A percentile compares a stretch with the other conserved stretches of the same genome.
Conservation (phyloP, 1,284 basidiomycete genomes). For the Uromyces viciae-fabae region DNA sequence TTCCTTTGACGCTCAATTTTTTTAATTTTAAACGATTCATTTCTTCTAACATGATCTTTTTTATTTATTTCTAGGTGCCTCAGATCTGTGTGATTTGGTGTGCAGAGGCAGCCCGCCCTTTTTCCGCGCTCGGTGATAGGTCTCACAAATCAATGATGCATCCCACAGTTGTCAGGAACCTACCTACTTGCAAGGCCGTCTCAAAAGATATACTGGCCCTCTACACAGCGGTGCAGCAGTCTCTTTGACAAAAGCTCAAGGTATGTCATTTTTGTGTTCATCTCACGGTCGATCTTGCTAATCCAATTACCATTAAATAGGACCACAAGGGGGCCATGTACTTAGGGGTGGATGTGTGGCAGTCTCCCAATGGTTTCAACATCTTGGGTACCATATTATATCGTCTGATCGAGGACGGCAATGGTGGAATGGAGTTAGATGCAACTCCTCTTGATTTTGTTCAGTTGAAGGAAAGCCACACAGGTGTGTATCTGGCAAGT, state of each 20-base stretch:
- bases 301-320: no score
- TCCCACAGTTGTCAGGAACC: background rate
- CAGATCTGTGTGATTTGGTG: background rate
- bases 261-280: no score
- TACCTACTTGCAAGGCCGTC: background rate
- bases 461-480: background rate
- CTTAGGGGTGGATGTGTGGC: background rate
- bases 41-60: no score
- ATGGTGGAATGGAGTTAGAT: background rate
- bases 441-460: background rate
- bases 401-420: background rate
- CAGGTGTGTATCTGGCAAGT: background rate
- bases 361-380: background rate
- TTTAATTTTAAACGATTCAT: no score
- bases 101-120: background rate
- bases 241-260: no score
- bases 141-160: background rate
- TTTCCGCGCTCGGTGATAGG: background rate
- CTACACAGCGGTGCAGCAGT: background rate
- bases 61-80: background rate
- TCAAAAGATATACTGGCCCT: background rate
- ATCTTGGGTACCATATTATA: conserved; percentile 1
- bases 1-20: no score
- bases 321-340: background rate
- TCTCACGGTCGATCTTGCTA: no score